Percentiles rank a stretch among this genome's conserved stretches.
These are phyloP conservation scores for Pochonia chlamydosporia DNA, from an alignment of 2,329 filamentous ascomycete genomes.

Conservation along the genomic window DNA sequence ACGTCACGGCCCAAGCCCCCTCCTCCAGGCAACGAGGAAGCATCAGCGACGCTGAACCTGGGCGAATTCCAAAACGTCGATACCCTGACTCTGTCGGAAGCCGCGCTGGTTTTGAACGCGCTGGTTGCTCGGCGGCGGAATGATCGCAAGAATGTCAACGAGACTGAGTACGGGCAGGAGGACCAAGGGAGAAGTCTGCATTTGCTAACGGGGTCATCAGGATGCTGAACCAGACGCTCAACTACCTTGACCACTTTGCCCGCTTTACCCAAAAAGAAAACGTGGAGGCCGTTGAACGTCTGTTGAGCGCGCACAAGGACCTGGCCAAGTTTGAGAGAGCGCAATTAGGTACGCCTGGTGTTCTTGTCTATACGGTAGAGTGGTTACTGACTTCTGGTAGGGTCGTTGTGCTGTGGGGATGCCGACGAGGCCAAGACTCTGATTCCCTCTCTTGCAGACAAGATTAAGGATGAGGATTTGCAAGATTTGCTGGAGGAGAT, in stretches of 20 bases:
- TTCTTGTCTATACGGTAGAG: background rate
- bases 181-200: conserved; percentile 9
- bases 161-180: conserved; percentile 62
- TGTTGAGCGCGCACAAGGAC: conserved; percentile 73
- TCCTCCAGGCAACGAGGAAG: conserved; percentile 79
- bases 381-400: conserved; percentile 36
- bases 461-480: conserved; percentile 84
- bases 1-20: conserved; percentile 64
- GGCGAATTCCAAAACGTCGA: conserved; percentile 92
- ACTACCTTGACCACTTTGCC: conserved; percentile 91
- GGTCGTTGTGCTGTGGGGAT: conserved; percentile 84
- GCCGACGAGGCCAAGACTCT: conserved; percentile 95
- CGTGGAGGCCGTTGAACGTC: conserved; percentile 85
- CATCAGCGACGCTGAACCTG: conserved; percentile 71
- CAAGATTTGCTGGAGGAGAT: conserved; percentile 87
- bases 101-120: conserved; percentile 84
- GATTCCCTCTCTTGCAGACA: conserved; percentile 82
- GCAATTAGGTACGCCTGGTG: conserved; percentile 63
- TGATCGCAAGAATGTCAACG: conserved; percentile 75
- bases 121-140: conserved; percentile 75
- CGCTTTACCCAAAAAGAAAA: conserved; percentile 95
- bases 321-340: conserved; percentile 90
- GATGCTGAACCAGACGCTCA: conserved; percentile 80
- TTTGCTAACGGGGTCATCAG: conserved; percentile 27
- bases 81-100: conserved; percentile 87